Evolutionary conservation across 371 early-diverging fungal genomes (phyloP), one percentile per base, ranked within the genome.

Genomic region (Mortierella sp.): DNA sequence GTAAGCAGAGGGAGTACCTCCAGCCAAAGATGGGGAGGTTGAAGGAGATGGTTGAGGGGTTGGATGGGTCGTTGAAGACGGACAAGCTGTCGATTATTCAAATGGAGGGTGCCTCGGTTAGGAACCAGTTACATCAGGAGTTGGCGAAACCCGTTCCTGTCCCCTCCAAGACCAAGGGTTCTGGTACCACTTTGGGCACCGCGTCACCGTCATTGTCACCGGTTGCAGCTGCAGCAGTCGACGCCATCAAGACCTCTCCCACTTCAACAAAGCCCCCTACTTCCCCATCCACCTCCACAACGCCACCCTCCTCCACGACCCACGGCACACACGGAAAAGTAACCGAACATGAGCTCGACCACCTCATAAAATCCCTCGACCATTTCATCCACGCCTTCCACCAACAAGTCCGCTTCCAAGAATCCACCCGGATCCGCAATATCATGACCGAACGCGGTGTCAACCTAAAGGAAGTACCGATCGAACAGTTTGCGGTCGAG

Each of bases 401-500:
- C 12, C 80, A 79, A n/a, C 80, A 86, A 74, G 83, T 88, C 7
- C 74, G 86, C 41, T 77, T 65, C 21, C 80, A 77, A 27, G 88
- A 83, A 51, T 70, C 83, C 0, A 56, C 71, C 18, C 78, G 78
- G 2, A 83, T 88, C 46, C 43, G 65, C 12, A 55, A 55, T 16
- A 75, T 88, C 75, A 48, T 86, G 48, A 63, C 79, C 12, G 83
- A 82, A 32, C 70, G 74, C 14, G 83, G 87, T 24, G 49, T 88
- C 21, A 79, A 85, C 56, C 75, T 85, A 2, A 75, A 78, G 35
- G 86, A 80, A 11, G 80, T 78, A 29, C 35, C 78, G 7, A 77
- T 87, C 27, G 88, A 88, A 70, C 54, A 78, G 46, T 83, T 88
- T 70, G 87, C 83, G 11, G 32, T 83, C 44, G 82, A 86, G 70